Evolutionary conservation across 2,329 filamentous ascomycete genomes (phyloP), one percentile per base, ranked within the genome.

Genomic region (Verticillium nonalfalfae): DNA sequence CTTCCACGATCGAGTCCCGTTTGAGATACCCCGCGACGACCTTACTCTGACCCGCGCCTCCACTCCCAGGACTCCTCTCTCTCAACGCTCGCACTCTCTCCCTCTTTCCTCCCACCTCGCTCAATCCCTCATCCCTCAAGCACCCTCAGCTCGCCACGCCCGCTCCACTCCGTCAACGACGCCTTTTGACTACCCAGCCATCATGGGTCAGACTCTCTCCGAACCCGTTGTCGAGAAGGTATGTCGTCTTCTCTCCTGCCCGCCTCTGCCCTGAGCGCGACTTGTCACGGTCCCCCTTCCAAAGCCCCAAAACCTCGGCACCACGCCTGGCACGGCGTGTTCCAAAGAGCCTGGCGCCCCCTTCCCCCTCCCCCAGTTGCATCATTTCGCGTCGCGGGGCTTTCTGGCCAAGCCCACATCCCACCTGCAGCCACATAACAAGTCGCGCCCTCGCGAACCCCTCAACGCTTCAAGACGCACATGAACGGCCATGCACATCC

Each of bases 151-250:
- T 60, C 36, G 60, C 54, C 58, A 6, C 38, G 31, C 18, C 67
- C 65, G 65, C 64, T 67, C 70, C 69, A 67, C 70, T 50, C 40
- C 40, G 21, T 18, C 26, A 26, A 10, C 40, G n/a, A 69, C 67
- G 69, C 64, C 26, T 69, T 66, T 56, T 62, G 56, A 58, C 62
- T 63, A 45, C 39, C 59, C 60, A 69, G 69, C 74, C 74, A 76
- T 75, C 79, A 99, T 99, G 95, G 95, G 95, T 86, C 95, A 99
- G 85, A 99, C 95, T 78, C 89, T 99, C 75, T 98, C 94, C 73
- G 95, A 99, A 84, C 95, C 95, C 73, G 93, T 99, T 73, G 90
- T 97, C 77, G 95, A 98, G 76, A 99, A 99, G 93, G 95, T 99
- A 85, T 76, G 85, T 61, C 26, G 39, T 36, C 35, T 50, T 15